Conservation (phyloP, 139 green algal species). For the Edaphochlamys debaryana region DNA sequence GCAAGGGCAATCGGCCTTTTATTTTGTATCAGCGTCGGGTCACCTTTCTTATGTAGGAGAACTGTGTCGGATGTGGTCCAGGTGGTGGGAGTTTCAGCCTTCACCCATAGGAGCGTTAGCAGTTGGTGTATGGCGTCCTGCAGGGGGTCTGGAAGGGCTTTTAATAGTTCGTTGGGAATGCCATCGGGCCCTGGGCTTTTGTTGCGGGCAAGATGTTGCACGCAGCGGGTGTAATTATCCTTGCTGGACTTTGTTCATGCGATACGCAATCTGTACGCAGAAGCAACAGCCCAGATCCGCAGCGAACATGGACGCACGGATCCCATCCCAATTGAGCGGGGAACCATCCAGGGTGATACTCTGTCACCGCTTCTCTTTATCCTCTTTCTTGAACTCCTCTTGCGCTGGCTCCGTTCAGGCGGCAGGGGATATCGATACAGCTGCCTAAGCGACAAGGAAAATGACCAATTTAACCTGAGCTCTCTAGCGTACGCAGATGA, state of each 20-base stretch:
- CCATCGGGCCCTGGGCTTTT: not conserved
- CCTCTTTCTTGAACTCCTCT: not conserved
- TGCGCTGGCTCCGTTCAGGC: conserved; percentile 7
- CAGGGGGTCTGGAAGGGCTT: not conserved
- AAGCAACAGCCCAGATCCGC: conserved; percentile 23
- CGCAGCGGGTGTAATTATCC: not conserved
- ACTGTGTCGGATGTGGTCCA: not conserved
- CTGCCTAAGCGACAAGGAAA: too few species aligned
- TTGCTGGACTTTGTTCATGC: conserved; percentile 38
- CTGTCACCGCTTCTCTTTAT: conserved; percentile 55
- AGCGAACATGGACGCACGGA: conserved; percentile 16
- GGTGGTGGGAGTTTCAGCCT: not conserved
- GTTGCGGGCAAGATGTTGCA: not conserved
- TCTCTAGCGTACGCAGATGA: too few species aligned
- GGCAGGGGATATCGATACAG: too few species aligned
- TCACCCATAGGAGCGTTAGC: not conserved
- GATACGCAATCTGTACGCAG: conserved; percentile 52
- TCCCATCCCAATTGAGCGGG: conserved; percentile 45
- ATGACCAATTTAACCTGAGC: too few species aligned
- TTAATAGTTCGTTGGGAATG: not conserved
- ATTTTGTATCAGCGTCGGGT: not conserved
- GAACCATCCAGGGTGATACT: conserved; percentile 60
- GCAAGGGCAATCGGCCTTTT: not conserved
- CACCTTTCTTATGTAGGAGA: not conserved
- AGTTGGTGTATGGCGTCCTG: not conserved